phyloP scores from a whole-genome alignment of 1,284 basidiomycete genomes.

The Trichosporon asahii region DNA sequence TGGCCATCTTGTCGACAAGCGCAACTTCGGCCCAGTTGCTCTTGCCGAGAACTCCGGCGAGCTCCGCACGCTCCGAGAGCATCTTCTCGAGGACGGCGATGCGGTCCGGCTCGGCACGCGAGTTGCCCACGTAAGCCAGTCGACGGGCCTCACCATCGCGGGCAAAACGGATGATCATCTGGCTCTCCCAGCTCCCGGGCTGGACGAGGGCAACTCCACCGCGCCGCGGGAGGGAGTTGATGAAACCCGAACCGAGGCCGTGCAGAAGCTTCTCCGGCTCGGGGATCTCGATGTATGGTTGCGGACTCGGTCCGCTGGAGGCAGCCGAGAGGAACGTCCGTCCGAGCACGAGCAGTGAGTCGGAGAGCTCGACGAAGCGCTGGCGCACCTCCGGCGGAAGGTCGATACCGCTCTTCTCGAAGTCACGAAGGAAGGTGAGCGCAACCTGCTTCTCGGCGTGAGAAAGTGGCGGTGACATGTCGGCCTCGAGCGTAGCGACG shows the following conservation, averaged over 20 bases:
- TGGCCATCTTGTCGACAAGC: conserved; percentile 90
- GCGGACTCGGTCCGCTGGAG: conserved; percentile 31
- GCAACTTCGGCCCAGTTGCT: conserved; percentile 79
- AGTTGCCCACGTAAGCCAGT: conserved; percentile 71
- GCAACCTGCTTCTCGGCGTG: conserved; percentile 65
- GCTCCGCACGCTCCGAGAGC: conserved; percentile 67
- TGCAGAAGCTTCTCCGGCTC: conserved; percentile 41
- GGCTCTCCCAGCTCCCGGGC: conserved; percentile 80
- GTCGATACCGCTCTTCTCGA: conserved; percentile 94
- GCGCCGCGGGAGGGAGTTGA: conserved; percentile 59
- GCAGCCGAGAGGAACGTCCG: conserved; percentile 74
- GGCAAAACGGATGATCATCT: conserved; percentile 85
- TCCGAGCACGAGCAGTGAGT: conserved; percentile 83
- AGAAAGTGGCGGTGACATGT: conserved; percentile 39
- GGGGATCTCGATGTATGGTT: conserved; percentile 43
- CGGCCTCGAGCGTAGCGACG: conserved; percentile 46
- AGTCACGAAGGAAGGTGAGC: conserved; percentile 90
- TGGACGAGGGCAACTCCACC: conserved; percentile 62
- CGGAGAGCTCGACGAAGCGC: conserved; percentile 85
- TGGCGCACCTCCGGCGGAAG: conserved; percentile 72
- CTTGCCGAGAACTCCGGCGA: conserved; percentile 76
- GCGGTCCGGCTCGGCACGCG: conserved; percentile 55
- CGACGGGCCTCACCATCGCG: conserved; percentile 75
- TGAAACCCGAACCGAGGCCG: conserved; percentile 46
- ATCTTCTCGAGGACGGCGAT: conserved; percentile 68